Percentiles rank a stretch among this genome's conserved stretches.
These are phyloP conservation scores for Helotiales sp. DNA, from an alignment of 2,329 filamentous ascomycete species.

Conservation along the genomic window DNA sequence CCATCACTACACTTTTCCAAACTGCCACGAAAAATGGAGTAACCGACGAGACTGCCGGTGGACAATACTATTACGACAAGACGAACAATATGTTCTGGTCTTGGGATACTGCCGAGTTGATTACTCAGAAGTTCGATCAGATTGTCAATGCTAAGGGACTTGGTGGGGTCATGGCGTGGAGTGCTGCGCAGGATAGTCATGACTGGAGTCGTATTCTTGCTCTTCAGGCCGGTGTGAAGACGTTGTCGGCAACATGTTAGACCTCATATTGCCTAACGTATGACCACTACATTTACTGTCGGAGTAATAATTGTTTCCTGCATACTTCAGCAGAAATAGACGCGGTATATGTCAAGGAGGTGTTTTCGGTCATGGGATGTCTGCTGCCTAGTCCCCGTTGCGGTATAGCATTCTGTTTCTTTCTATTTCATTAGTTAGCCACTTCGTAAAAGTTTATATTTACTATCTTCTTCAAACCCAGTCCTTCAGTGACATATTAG, in stretches of 20 bases:
- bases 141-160: constrained; percentile 61
- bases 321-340: no score
- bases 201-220: constrained; percentile 51
- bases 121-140: constrained; percentile 64
- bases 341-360: no score
- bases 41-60: constrained; percentile 63
- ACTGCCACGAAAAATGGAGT: constrained; percentile 57
- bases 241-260: neutral
- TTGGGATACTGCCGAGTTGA: constrained; percentile 68
- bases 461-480: no score
- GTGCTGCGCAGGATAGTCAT: constrained; percentile 67
- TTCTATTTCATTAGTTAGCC: no score
- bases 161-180: constrained; percentile 78
- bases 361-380: neutral
- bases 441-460: no score
- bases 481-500: no score
- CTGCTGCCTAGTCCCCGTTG: neutral
- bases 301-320: no score
- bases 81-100: constrained; percentile 70
- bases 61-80: constrained; percentile 71
- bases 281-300: no score
- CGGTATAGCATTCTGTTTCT: no score
- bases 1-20: constrained; percentile 50
- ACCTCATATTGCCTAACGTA: no score
- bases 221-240: constrained; percentile 41